Percentiles rank a stretch among this genome's conserved stretches.
phyloP scores from a whole-genome alignment of 2,329 filamentous ascomycete genomes.

The Fusarium subglutinans region DNA sequence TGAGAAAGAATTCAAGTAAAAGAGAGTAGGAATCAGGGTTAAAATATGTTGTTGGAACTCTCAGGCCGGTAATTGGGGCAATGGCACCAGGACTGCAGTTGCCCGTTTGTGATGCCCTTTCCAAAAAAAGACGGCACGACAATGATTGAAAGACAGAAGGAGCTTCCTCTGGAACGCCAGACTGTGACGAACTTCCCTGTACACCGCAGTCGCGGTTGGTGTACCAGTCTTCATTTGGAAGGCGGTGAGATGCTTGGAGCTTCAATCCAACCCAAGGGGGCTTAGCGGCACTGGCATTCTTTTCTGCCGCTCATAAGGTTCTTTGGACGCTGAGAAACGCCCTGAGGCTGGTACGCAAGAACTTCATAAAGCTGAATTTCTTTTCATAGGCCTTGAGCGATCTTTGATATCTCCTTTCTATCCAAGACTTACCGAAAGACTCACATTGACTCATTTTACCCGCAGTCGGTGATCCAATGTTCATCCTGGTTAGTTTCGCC shows the following conservation, averaged over 20 bases:
- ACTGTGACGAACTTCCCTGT: conserved; percentile 30
- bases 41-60: neutral
- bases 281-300: conserved; percentile 19
- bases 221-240: neutral
- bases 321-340: conserved; percentile 2
- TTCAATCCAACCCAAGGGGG: neutral
- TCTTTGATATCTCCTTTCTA: neutral
- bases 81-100: neutral
- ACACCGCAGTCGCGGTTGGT: conserved; percentile 9
- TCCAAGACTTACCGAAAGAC: neutral
- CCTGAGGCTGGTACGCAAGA: neutral
- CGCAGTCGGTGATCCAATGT: conserved; percentile 50
- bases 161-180: conserved; percentile 10
- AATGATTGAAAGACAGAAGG: conserved; percentile 20
- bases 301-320: conserved; percentile 37
- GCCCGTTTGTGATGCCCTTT: conserved; percentile 4
- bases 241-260: neutral
- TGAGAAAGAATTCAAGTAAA: neutral
- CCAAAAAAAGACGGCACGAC: conserved; percentile 26
- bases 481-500: conserved; percentile 56
- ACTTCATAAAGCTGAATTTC: neutral
- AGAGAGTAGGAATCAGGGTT: neutral
- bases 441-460: no score
- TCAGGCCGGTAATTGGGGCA: neutral
- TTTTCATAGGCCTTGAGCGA: neutral